Evolutionary conservation across 257 asterid species (phyloP).

Genomic region (Hygrophila difformis): DNA sequence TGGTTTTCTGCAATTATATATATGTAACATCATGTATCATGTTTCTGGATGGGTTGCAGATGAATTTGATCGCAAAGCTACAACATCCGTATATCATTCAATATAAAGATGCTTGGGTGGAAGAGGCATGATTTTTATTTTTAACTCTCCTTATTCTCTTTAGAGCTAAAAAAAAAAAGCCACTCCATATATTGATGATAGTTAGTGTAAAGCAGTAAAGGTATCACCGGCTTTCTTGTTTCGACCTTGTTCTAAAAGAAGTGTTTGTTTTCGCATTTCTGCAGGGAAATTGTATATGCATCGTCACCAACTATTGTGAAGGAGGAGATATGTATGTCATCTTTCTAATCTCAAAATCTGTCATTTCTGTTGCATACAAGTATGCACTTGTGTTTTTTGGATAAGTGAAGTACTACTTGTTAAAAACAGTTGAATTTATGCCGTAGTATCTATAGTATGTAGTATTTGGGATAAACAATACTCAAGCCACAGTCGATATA

Average conservation of each 20-base stretch:
- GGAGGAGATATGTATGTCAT: slow-evolving; percentile 83
- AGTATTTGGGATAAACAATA: too few species aligned
- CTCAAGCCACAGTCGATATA: too few species aligned
- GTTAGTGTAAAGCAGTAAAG: too few species aligned
- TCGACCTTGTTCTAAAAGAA: background rate
- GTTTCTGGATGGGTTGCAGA: slow-evolving; percentile 33
- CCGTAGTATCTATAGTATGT: too few species aligned
- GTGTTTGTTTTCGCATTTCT: slow-evolving; percentile 14
- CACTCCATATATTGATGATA: too few species aligned
- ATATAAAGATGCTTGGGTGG: slow-evolving; percentile 92
- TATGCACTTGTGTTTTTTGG: too few species aligned
- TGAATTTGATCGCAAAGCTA: slow-evolving; percentile 57
- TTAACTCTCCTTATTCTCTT: background rate
- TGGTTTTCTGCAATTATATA: too few species aligned
- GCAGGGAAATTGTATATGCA: slow-evolving; percentile 70
- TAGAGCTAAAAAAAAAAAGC: too few species aligned
- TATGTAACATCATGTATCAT: background rate
- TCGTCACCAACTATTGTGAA: slow-evolving; percentile 72
- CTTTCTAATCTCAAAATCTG: background rate
- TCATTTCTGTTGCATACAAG: background rate
- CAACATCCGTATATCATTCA: slow-evolving; percentile 78
- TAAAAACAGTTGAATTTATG: too few species aligned
- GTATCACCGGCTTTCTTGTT: too few species aligned
- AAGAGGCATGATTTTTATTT: slow-evolving; percentile 42
- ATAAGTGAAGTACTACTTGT: too few species aligned